Evolutionary conservation across 1,139 yeast genomes (phyloP), one percentile per base, ranked within the genome.

Genomic region (Kodamaea fungicola): DNA sequence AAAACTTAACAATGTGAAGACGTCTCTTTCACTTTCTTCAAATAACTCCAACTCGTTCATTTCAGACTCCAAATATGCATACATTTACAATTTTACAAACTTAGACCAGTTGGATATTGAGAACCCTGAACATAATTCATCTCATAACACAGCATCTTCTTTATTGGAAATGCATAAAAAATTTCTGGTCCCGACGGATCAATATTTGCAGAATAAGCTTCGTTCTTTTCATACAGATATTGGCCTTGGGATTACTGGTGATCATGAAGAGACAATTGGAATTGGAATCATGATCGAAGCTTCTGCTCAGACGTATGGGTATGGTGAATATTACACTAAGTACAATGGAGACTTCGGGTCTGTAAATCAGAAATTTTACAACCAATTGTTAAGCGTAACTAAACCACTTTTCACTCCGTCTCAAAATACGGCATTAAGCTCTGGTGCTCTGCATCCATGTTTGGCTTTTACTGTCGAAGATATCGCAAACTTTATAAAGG

Each of bases 31-130:
- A 4, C 51, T 69, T 16, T 67, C 74, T 0, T 68, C 74, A 2
- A 67, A 61, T 42, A 69, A 61, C 42, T 67, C 74, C 12, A 70
- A 69, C 43, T 67, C 74, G 4, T 50, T 50, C 13, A 57, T 70
- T n/a, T 49, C 64, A 0, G 74, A 70, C 41, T 46, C 57, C 1
- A 51, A 49, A 29, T 55, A 60, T 35, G 76, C 74, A 2, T 50
- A 55, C 42, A 45, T 65, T 5, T 67, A 57, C 48, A 65, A 62
- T 35, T 70, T 69, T 44, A 67, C 75, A 0, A 64, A 67, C 37
- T 65, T 72, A 2, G 64, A 57, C 31, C 19, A 16, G 5, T 61
- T 54, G 42, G 42, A 61, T 1, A 40, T 54, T 5, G 71, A 62
- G 9, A 52, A 44, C 8, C 33, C 37, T 3, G 64, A 55, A 7